Percentiles rank a stretch among this genome's conserved stretches.
phyloP scores from a whole-genome alignment of 208 protist genomes.

The Porcisia hertigi region DNA sequence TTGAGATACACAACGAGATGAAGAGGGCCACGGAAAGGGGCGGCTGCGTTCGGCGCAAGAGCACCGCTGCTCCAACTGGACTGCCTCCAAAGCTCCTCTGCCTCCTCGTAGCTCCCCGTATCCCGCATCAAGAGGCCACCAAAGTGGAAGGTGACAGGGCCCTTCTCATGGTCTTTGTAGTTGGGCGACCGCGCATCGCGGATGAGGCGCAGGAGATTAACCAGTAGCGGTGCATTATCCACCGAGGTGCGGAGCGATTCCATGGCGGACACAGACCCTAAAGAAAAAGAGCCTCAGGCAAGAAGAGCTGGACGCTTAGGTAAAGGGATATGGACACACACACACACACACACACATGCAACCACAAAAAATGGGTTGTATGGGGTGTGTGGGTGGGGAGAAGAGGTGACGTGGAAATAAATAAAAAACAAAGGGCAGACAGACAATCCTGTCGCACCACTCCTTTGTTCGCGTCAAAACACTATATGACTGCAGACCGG shows the following conservation, averaged over 20 bases:
- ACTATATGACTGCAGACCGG: neutral
- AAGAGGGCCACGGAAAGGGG: slow-evolving; percentile 35
- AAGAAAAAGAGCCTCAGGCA: neutral
- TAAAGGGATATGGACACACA: neutral
- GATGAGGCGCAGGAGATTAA: slow-evolving; percentile 53
- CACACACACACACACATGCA: neutral
- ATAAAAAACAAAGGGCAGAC: neutral
- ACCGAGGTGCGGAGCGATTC: slow-evolving; percentile 29
- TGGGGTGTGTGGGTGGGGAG: too few relatives aligned
- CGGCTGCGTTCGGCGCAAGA: neutral
- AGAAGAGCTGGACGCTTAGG: neutral
- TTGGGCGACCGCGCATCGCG: slow-evolving; percentile 40
- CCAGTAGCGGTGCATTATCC: slow-evolving; percentile 41
- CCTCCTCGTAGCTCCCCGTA: slow-evolving; percentile 37
- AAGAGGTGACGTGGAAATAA: too few relatives aligned
- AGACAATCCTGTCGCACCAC: neutral
- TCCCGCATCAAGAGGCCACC: slow-evolving; percentile 43
- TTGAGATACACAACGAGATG: slow-evolving; percentile 44
- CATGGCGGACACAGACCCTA: slow-evolving; percentile 2
- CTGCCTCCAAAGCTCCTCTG: slow-evolving; percentile 37
- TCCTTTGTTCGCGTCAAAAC: neutral
- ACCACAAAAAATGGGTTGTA: neutral
- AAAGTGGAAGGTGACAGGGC: slow-evolving; percentile 39
- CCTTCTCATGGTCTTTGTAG: slow-evolving; percentile 33
- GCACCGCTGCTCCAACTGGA: slow-evolving; percentile 7